These are phyloP conservation scores for Rhododendron simsii DNA, from an alignment of 148 eudicot species.

Conservation along the genomic window DNA sequence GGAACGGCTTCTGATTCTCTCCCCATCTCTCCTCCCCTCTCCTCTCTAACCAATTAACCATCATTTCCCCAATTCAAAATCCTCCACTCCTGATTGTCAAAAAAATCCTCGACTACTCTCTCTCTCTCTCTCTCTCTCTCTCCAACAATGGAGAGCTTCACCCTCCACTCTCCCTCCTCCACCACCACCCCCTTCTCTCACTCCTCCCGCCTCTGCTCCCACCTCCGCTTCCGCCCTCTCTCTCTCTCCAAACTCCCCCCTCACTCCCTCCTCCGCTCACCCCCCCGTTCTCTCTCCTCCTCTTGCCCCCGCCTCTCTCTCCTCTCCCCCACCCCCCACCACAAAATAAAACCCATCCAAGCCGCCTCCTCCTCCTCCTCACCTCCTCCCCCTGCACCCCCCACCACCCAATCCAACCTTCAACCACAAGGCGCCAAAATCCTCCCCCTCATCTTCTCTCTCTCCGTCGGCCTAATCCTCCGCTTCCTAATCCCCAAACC, in stretches of 20 bases:
- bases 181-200: slow-evolving; percentile 5
- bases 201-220: slow-evolving; percentile 10
- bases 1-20: too few relatives aligned
- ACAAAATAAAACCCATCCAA: not conserved
- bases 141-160: slow-evolving; percentile 37
- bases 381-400: not conserved
- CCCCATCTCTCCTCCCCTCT: not conserved
- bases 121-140: not conserved
- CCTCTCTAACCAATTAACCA: too few relatives aligned
- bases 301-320: slow-evolving; percentile 7
- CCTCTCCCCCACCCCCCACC: slow-evolving; percentile 6
- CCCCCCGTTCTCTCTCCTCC: slow-evolving; percentile 23
- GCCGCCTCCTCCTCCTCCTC: not conserved
- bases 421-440: slow-evolving; percentile 45
- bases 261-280: slow-evolving; percentile 12
- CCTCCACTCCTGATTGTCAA: not conserved
- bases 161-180: slow-evolving; percentile 35
- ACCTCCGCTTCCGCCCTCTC: slow-evolving; percentile 7
- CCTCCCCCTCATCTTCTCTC: slow-evolving; percentile 51
- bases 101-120: not conserved
- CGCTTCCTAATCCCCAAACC: slow-evolving; percentile 59
- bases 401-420: not conserved
- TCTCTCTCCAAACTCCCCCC: slow-evolving; percentile 5
- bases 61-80: not conserved
- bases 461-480: slow-evolving; percentile 43